These are phyloP conservation scores for Aspergillus terreus DNA, from an alignment of 2,329 filamentous ascomycete genomes.

Conservation along the genomic window DNA sequence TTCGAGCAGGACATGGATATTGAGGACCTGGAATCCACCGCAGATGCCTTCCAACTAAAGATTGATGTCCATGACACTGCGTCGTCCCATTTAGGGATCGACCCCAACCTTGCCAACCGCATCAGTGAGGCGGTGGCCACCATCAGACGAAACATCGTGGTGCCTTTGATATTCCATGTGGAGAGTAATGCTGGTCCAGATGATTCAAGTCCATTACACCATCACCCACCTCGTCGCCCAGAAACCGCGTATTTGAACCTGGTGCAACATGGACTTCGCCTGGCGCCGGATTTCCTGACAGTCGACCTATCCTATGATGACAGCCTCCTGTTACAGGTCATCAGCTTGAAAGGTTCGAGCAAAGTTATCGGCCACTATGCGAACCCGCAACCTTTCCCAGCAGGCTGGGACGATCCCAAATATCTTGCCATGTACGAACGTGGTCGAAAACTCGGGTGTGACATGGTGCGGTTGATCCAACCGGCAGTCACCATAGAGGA, in stretches of 20 bases:
- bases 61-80: constrained; percentile 39
- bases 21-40: constrained; percentile 62
- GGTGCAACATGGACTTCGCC: constrained; percentile 56
- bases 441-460: constrained; percentile 56
- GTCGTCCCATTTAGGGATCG: constrained; percentile 28
- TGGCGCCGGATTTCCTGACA: constrained; percentile 61
- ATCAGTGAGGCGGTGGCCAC: constrained; percentile 58
- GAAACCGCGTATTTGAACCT: constrained; percentile 52
- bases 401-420: constrained; percentile 55
- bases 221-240: constrained; percentile 20
- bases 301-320: constrained; percentile 59
- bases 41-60: constrained; percentile 63
- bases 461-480: constrained; percentile 60
- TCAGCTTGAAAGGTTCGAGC: constrained; percentile 51
- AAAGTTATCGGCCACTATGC: constrained; percentile 61
- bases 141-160: constrained; percentile 61
- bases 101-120: constrained; percentile 40
- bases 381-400: constrained; percentile 37
- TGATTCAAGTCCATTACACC: constrained; percentile 21
- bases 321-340: constrained; percentile 48
- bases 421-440: constrained; percentile 58
- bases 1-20: constrained; percentile 55
- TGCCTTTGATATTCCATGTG: constrained; percentile 57
- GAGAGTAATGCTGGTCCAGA: constrained; percentile 23
- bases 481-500: constrained; percentile 57